Evolutionary conservation across 352 stramenopile species (phyloP), one percentile per base, ranked within the genome.

Genomic region (Pilasporangium apinafurcum): DNA sequence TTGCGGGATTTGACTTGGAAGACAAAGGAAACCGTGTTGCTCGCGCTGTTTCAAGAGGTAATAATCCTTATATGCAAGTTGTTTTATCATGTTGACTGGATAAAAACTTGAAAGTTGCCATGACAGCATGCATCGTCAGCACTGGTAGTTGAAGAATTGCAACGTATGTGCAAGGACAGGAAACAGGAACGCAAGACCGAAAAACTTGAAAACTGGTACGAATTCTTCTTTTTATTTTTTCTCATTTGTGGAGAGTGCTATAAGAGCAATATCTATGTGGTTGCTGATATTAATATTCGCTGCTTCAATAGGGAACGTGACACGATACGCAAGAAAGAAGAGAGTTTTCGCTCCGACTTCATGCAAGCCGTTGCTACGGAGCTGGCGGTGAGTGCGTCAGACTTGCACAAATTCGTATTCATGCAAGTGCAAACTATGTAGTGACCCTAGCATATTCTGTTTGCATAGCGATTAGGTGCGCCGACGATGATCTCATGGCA

Each of bases 401-500:
- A 37, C 37, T 10, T 26, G 22, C 14, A 13, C 16, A 44, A 13
- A 13, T 22, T 3, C 9, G 10, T 48, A 6, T 27, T 2, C 5
- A 33, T 31, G 8, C 33, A n/a, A 32, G 0, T 33, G n/a, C 2
- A 10, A 12, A 16, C 47, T 42, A n/a, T 26, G 33, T 31, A 14
- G 14, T 14, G 8, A 13, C 12, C n/a, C 25, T 39, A 29, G 7
- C 14, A 49, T 28, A 7, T 20, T 20, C 20, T 40, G 5, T 48
- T 18, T 43, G 26, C 47, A 16, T 27, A 82, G 68, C 57, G 72
- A 37, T 62, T 85, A 22, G 72, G 73, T 17, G 68, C 69, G 2
- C 66, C 69, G 22, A 31, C 69, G 12, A 48, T 83, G 46, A 58
- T 83, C 37, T 69, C 73, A 10, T 86, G 73, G 73, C 73, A 83